A percentile compares a stretch with the other conserved stretches of the same genome.
These are phyloP conservation scores for Arthrobotrys musiformis DNA, from an alignment of 2,329 filamentous ascomycete species.

Conservation along the genomic window DNA sequence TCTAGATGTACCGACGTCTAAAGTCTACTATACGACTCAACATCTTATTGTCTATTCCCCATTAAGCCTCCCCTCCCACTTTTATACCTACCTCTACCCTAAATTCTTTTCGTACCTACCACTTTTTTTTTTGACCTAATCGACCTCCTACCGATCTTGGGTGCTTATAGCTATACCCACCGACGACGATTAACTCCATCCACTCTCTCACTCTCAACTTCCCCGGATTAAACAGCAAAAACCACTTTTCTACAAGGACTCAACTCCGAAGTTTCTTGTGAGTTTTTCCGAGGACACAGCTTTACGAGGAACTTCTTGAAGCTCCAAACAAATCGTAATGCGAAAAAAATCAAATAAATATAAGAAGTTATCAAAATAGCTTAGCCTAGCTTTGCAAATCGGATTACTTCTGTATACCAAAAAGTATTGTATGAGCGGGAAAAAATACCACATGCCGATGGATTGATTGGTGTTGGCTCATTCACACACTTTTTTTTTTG, in stretches of 20 bases:
- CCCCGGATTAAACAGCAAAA: no score
- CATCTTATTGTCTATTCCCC: constrained; percentile 38
- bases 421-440: neutral
- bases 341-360: no score
- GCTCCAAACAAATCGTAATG: no score
- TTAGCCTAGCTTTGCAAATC: no score
- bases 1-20: constrained; percentile 51
- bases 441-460: constrained; percentile 41
- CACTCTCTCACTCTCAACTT: constrained; percentile 23
- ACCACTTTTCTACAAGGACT: neutral
- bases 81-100: neutral
- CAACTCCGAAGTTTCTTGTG: no score
- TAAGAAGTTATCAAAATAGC: no score
- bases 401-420: no score
- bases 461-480: constrained; percentile 32
- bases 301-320: no score
- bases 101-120: constrained; percentile 46
- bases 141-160: constrained; percentile 44
- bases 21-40: constrained; percentile 43
- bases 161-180: neutral
- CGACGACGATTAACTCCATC: constrained; percentile 50
- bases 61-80: constrained; percentile 10
- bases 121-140: constrained; percentile 48
- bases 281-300: neutral
- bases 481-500: constrained; percentile 22